Base-by-base conservation (phyloP, 345 rosid genomes). In the Gossypium sturtianum region DNA sequence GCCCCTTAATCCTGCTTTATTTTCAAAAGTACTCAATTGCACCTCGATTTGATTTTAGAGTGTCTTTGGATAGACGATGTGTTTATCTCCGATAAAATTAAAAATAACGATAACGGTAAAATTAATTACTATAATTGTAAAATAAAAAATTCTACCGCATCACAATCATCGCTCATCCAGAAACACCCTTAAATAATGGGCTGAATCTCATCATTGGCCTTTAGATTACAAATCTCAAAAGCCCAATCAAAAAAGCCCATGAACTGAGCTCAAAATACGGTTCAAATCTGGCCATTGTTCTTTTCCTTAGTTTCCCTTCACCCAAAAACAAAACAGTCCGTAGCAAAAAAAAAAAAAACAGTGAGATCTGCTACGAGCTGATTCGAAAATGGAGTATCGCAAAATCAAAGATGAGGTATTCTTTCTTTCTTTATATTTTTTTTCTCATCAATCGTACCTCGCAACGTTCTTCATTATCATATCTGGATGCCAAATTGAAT, bases 351-450 rank as follows among this genome's bases (percentile, higher is more conserved):
- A 34, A 34, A 12, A 12, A 19, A 9, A 57, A 23, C 60, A 7
- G 34, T 75, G 84, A 78, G 89, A 86, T 84, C 86, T 75, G 75
- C 59, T 67, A 27, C 41, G 8, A 47, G 56, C 71, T 23, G 75
- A 51, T 58, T 64, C 63, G 71, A 17, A 51, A 81, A 91, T 93
- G 98, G 98, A 93, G 75, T 88, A 91, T 70, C 81, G 87, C 73
- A 93, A 91, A 79, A 84, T 93, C 81, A 93, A 93, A 83, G 94
- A 87, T 58, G 89, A 89, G 89, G 96, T 91, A 60, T 19, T 45
- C 56, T 6, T 12, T 20, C 9, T 23, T 23, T 23, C 25, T 4
- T 29, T 29, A 29, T 29, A 29, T 7, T 15, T 43, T 11, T 63
- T 12, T 49, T 51, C 60, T 61, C 47, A 7, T 22, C 53, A 71